These are phyloP conservation scores for Teratosphaeria epicoccoides DNA, from an alignment of 2,329 filamentous ascomycete genomes.

Conservation along the genomic window DNA sequence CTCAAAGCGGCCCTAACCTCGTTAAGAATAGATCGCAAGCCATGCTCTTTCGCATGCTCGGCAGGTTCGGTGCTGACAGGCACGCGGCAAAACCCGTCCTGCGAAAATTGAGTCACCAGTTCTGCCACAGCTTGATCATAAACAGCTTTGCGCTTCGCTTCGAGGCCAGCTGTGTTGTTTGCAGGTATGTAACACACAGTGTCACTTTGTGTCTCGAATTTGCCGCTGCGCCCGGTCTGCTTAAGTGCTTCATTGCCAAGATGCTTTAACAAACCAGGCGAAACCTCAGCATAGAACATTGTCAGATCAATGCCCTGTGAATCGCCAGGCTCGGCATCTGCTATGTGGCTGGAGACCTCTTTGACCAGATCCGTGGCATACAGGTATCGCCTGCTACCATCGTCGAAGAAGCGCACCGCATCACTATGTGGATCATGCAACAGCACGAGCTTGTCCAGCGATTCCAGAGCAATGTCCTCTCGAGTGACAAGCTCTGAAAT, in stretches of 20 bases:
- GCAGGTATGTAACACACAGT: slow-evolving; percentile 1
- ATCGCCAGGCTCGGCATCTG: background rate
- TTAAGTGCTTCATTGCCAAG: slow-evolving; percentile 1
- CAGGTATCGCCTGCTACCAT: background rate
- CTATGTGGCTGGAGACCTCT: background rate
- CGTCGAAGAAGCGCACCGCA: background rate
- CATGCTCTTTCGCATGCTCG: background rate
- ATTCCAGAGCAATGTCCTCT: background rate
- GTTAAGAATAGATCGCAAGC: background rate
- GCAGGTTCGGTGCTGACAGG: background rate
- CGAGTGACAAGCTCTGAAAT: background rate
- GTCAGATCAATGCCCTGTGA: slow-evolving; percentile 4
- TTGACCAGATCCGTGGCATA: background rate
- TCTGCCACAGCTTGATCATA: background rate
- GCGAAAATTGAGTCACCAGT: background rate
- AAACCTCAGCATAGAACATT: background rate
- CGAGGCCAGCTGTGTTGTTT: background rate
- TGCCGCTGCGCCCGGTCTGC: background rate
- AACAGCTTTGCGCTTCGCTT: slow-evolving; percentile 1
- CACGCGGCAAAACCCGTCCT: slow-evolving; percentile 1
- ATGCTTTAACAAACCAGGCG: background rate
- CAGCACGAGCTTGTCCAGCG: background rate
- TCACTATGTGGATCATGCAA: background rate
- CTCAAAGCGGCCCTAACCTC: background rate
- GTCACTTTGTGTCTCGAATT: background rate